Evolutionary conservation across 768 basidiomycete species (phyloP).

Genomic region (Tricholomella constricta): DNA sequence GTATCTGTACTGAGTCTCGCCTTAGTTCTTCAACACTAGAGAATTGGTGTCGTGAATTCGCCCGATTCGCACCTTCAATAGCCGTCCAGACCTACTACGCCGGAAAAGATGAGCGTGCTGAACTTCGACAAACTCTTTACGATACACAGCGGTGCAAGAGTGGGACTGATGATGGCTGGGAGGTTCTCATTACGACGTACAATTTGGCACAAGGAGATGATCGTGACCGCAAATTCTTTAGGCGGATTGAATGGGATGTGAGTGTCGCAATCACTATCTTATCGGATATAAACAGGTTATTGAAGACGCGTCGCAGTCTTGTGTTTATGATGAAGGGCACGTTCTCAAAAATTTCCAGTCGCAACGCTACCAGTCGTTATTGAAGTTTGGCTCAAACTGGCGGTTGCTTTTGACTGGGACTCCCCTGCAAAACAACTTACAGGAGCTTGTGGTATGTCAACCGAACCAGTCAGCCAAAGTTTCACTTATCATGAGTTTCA

Average conservation of each 20-base stretch:
- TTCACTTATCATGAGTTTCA: slow-evolving; percentile 32
- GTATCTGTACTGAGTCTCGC: slow-evolving; percentile 9
- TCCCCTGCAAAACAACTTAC: slow-evolving; percentile 89
- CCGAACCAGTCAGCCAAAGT: background rate
- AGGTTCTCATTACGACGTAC: slow-evolving; percentile 96
- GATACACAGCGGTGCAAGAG: slow-evolving; percentile 54
- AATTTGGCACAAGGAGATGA: slow-evolving; percentile 90
- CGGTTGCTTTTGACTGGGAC: slow-evolving; percentile 93
- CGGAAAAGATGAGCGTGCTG: slow-evolving; percentile 80
- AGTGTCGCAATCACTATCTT: slow-evolving; percentile 32
- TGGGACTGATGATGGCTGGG: slow-evolving; percentile 67
- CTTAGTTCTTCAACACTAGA: slow-evolving; percentile 91
- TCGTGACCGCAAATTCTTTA: slow-evolving; percentile 91
- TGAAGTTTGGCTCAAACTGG: slow-evolving; percentile 88
- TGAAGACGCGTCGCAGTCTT: slow-evolving; percentile 57
- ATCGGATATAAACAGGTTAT: background rate
- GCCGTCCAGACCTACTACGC: slow-evolving; percentile 93
- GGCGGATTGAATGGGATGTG: slow-evolving; percentile 90
- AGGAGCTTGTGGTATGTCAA: slow-evolving; percentile 78
- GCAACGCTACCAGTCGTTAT: slow-evolving; percentile 89
- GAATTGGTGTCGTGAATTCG: slow-evolving; percentile 98
- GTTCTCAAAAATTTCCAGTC: slow-evolving; percentile 97
- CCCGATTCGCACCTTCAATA: slow-evolving; percentile 85
- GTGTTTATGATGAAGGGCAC: slow-evolving; percentile 97
- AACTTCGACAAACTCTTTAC: slow-evolving; percentile 70